Evolutionary conservation across 2,329 filamentous ascomycete species (phyloP).

Genomic region (Grosmannia clavigera): DNA sequence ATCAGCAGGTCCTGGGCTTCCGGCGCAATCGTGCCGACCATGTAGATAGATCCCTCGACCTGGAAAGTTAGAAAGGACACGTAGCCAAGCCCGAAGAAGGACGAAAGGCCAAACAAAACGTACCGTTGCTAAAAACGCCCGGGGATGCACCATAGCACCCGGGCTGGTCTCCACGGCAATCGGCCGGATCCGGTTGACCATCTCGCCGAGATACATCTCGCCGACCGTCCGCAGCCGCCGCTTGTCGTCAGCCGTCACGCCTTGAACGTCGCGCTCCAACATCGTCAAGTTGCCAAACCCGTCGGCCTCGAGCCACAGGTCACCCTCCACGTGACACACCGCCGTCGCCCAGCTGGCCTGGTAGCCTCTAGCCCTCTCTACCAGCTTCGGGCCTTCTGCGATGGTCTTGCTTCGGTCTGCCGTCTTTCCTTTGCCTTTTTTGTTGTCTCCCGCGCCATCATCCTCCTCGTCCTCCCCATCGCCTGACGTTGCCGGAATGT

Average conservation of each 20-base stretch:
- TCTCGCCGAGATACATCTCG: constrained; percentile 80
- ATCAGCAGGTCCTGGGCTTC: constrained; percentile 68
- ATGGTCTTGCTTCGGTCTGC: constrained; percentile 13
- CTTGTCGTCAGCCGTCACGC: constrained; percentile 62
- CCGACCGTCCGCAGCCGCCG: constrained; percentile 59
- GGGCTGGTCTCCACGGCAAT: constrained; percentile 55
- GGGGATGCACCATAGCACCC: constrained; percentile 60
- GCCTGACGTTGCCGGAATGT: constrained; percentile 33
- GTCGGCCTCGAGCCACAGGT: constrained; percentile 74
- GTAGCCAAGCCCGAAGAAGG: not conserved
- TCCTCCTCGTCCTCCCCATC: not conserved
- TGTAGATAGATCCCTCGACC: constrained; percentile 84
- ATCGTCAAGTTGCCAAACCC: constrained; percentile 80
- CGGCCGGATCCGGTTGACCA: constrained; percentile 77
- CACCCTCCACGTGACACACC: constrained; percentile 56
- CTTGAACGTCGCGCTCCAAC: constrained; percentile 58
- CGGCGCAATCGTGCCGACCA: constrained; percentile 69
- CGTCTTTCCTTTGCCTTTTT: constrained; percentile 15
- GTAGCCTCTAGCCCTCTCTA: constrained; percentile 68
- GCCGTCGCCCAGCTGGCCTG: constrained; percentile 74
- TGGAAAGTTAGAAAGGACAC: constrained; percentile 22
- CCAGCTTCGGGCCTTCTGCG: constrained; percentile 35
- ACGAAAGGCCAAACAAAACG: constrained; percentile 21
- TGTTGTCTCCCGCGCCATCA: constrained; percentile 25
- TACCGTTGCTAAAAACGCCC: constrained; percentile 82